Evolutionary conservation across 176 grass and related monocot species (phyloP).

Genomic region (Avena atlantica): DNA sequence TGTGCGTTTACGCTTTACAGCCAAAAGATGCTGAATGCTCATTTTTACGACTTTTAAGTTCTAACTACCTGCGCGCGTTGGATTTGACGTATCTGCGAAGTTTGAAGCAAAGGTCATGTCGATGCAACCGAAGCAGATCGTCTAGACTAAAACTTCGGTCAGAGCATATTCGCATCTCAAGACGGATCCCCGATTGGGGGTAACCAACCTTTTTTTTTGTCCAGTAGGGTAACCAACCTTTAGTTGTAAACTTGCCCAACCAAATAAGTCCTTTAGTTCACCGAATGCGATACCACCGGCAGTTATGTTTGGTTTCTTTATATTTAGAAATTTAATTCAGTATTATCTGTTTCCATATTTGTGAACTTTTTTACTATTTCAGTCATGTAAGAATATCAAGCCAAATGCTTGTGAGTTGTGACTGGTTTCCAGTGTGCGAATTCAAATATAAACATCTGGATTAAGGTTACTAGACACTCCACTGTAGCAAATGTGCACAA

Average conservation of each 20-base stretch:
- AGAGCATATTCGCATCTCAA: background rate
- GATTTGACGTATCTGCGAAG: background rate
- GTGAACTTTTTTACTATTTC: background rate
- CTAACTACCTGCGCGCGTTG: background rate
- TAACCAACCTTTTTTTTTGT: background rate
- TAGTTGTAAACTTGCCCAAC: background rate
- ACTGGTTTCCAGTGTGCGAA: background rate
- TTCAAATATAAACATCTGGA: background rate
- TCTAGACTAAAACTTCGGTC: background rate
- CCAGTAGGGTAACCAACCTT: background rate
- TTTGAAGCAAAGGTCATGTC: background rate
- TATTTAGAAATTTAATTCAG: background rate
- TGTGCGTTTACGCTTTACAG: background rate
- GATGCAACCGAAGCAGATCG: background rate
- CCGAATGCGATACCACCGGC: background rate
- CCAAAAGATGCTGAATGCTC: background rate
- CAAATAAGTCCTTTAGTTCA: background rate
- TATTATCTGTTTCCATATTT: background rate
- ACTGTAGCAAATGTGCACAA: background rate
- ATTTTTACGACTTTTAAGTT: background rate
- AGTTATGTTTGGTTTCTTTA: slow-evolving; percentile 3
- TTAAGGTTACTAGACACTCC: background rate
- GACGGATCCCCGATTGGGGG: background rate
- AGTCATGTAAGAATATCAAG: background rate
- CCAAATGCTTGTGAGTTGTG: background rate